Evolutionary conservation across 768 basidiomycete genomes (phyloP).

Genomic region (Mrakia hoshinonis): DNA sequence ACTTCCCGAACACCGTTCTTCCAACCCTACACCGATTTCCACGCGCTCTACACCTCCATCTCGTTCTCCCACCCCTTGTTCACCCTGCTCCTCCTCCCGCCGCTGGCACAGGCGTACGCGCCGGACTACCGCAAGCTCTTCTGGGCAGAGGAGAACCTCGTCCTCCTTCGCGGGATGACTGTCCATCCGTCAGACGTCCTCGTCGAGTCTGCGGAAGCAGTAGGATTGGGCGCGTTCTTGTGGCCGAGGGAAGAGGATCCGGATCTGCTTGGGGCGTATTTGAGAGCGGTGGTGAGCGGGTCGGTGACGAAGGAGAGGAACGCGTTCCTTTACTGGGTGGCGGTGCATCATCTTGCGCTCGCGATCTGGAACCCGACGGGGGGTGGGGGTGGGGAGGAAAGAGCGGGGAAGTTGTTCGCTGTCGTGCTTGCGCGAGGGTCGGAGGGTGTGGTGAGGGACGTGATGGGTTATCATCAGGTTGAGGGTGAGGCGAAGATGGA

Average conservation of each 20-base stretch:
- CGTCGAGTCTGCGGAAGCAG: conserved; percentile 36
- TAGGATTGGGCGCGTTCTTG: conserved; percentile 51
- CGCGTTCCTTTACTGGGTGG: conserved; percentile 55
- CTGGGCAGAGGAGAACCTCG: conserved; percentile 64
- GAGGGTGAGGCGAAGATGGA: not conserved
- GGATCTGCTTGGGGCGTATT: conserved; percentile 57
- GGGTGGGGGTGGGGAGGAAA: not conserved
- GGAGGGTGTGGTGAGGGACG: conserved; percentile 6
- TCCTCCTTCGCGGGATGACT: conserved; percentile 50
- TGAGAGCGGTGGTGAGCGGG: conserved; percentile 47
- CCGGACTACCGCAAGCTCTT: conserved; percentile 73
- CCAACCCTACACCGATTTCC: conserved; percentile 86
- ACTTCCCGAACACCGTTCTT: conserved; percentile 71
- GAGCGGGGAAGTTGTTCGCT: not conserved
- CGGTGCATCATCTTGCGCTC: conserved; percentile 68
- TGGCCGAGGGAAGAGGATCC: conserved; percentile 61
- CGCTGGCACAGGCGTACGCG: conserved; percentile 61
- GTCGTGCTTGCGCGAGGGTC: not conserved
- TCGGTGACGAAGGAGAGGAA: conserved; percentile 4
- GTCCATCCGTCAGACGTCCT: conserved; percentile 31
- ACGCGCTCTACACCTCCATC: conserved; percentile 79
- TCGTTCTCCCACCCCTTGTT: conserved; percentile 78
- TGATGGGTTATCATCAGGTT: conserved; percentile 5
- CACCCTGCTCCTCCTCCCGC: conserved; percentile 62
- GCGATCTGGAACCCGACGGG: conserved; percentile 54